A percentile compares a stretch with the other conserved stretches of the same genome.
Evolutionary conservation across 768 basidiomycete genomes (phyloP).

Genomic region (Leccinum variicolor): DNA sequence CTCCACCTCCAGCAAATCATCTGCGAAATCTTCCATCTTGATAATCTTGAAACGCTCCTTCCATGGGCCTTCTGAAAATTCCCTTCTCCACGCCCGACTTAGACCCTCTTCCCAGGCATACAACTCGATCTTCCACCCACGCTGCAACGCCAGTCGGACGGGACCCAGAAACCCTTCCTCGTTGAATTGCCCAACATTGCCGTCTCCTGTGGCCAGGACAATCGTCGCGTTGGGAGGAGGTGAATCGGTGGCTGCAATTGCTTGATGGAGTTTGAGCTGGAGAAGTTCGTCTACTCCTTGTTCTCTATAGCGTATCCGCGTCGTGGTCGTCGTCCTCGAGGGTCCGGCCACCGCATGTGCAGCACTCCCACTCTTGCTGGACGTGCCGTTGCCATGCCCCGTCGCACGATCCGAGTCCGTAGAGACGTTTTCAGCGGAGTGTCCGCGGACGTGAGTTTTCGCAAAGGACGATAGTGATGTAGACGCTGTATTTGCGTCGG

Average conservation of each 20-base stretch:
- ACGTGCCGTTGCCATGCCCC: not conserved
- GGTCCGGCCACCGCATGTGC: constrained; percentile 12
- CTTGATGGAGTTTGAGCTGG: constrained; percentile 89
- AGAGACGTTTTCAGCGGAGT: constrained; percentile 20
- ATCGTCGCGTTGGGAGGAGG: constrained; percentile 70
- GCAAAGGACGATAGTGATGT: not conserved
- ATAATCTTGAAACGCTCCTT: constrained; percentile 50
- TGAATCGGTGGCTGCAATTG: constrained; percentile 66
- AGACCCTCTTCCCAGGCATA: constrained; percentile 88
- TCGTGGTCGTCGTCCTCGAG: constrained; percentile 18
- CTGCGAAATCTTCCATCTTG: constrained; percentile 66
- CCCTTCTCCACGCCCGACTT: constrained; percentile 72
- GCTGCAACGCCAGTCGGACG: constrained; percentile 78
- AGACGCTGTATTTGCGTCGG: constrained; percentile 7
- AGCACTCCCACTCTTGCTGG: constrained; percentile 6
- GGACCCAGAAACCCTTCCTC: constrained; percentile 91
- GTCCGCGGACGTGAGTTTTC: constrained; percentile 14
- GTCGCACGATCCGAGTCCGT: constrained; percentile 25
- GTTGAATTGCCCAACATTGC: constrained; percentile 88
- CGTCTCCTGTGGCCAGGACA: constrained; percentile 92
- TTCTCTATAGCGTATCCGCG: constrained; percentile 68
- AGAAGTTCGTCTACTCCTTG: constrained; percentile 95
- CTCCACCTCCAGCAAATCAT: constrained; percentile 49
- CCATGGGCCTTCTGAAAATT: constrained; percentile 55
- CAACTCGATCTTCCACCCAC: constrained; percentile 93